phyloP scores from a whole-genome alignment of 2,329 filamentous ascomycete genomes.

The Aspergillus viridinutans region DNA sequence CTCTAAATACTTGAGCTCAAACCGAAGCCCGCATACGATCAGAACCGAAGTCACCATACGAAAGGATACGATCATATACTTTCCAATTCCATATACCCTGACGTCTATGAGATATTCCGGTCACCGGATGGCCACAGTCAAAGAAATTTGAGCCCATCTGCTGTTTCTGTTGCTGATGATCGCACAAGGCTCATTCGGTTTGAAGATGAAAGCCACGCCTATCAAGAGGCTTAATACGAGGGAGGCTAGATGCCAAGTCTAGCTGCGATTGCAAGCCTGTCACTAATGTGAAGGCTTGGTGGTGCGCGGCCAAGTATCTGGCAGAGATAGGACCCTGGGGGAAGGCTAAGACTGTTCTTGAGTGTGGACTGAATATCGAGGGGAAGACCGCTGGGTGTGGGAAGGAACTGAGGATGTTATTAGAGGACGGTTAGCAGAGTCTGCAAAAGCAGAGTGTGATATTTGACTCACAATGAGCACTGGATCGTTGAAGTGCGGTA shows the following conservation, averaged over 20 bases:
- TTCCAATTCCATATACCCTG: too few species aligned
- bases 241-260: constrained; percentile 65
- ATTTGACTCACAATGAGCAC: background rate
- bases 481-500: background rate
- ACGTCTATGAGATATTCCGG: too few species aligned
- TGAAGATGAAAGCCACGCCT: too few species aligned
- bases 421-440: constrained; percentile 62
- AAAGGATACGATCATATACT: too few species aligned
- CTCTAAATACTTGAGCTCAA: too few species aligned
- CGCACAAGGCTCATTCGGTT: too few species aligned
- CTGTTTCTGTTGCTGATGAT: too few species aligned
- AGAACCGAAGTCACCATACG: too few species aligned
- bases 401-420: constrained; percentile 53
- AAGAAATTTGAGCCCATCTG: too few species aligned
- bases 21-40: too few species aligned
- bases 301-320: constrained; percentile 77
- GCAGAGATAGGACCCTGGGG: constrained; percentile 84
- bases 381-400: constrained; percentile 51
- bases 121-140: too few species aligned
- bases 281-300: constrained; percentile 93
- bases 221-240: too few species aligned
- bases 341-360: constrained; percentile 77
- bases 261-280: constrained; percentile 82
- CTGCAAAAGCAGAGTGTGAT: constrained; percentile 42
- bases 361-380: constrained; percentile 75